These are phyloP conservation scores for Cordyceps javanica DNA, from an alignment of 2,329 filamentous ascomycete species.

Conservation along the genomic window DNA sequence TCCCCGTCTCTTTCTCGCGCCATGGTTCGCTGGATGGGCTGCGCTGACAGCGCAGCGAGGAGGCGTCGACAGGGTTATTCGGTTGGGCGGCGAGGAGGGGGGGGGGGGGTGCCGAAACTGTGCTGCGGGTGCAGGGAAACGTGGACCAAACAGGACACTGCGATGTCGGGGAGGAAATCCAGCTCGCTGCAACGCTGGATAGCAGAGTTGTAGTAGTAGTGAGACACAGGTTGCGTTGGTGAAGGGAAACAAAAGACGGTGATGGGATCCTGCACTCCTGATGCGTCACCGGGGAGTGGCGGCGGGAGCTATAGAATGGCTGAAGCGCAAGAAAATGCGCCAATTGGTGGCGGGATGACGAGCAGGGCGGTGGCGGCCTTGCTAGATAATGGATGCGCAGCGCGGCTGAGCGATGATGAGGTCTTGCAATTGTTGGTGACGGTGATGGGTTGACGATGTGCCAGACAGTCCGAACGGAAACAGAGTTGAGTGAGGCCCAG, in stretches of 20 bases:
- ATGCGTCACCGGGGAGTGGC: background rate
- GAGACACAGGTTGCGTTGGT: background rate
- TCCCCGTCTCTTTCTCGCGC: constrained; percentile 41
- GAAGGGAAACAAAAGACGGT: background rate
- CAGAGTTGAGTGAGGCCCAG: constrained; percentile 3
- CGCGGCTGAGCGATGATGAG: background rate
- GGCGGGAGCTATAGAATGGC: background rate
- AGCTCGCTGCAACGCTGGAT: background rate
- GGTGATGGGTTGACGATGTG: background rate
- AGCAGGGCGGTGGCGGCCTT: background rate
- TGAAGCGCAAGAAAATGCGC: background rate
- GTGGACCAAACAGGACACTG: constrained; percentile 8
- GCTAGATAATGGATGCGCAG: background rate
- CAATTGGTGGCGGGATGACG: constrained; percentile 1
- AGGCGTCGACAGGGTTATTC: constrained; percentile 13
- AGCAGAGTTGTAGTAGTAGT: background rate
- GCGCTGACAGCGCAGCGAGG: constrained; percentile 11
- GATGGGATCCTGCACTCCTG: constrained; percentile 2
- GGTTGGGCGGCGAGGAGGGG: constrained; percentile 2
- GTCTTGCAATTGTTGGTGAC: background rate
- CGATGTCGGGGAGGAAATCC: background rate
- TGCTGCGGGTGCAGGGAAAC: constrained; percentile 4
- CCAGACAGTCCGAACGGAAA: background rate
- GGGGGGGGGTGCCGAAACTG: constrained; percentile 5
- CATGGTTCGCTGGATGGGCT: constrained; percentile 25